These are phyloP conservation scores for Pisolithus marmoratus DNA, from an alignment of 768 basidiomycete species.

Conservation along the genomic window DNA sequence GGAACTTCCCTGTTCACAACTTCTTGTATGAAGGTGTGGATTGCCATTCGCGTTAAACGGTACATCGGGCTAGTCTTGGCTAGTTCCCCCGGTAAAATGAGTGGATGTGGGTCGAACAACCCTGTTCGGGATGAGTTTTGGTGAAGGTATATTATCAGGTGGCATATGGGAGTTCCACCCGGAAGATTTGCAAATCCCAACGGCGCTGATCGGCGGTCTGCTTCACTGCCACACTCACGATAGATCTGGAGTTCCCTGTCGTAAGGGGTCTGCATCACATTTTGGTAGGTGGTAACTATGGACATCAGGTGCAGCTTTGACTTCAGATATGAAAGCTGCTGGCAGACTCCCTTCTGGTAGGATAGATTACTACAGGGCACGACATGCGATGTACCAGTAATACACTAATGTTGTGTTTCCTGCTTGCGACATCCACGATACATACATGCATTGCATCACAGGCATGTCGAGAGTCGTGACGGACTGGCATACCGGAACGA, in stretches of 20 bases:
- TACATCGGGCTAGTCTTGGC: conserved; percentile 60
- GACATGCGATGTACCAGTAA: too few species aligned
- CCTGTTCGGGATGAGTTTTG: conserved; percentile 67
- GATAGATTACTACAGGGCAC: neutral
- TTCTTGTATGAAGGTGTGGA: too few species aligned
- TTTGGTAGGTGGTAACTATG: conserved; percentile 59
- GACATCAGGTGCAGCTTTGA: conserved; percentile 42
- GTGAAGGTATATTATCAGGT: conserved; percentile 23
- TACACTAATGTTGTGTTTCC: too few species aligned
- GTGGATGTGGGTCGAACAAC: conserved; percentile 64
- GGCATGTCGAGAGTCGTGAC: too few species aligned
- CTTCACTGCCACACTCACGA: conserved; percentile 37
- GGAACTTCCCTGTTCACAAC: conserved; percentile 16
- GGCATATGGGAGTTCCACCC: conserved; percentile 56
- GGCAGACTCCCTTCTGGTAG: neutral
- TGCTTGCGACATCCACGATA: too few species aligned
- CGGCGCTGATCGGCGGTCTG: neutral
- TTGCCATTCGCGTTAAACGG: too few species aligned
- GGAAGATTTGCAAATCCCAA: conserved; percentile 64
- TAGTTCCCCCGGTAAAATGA: conserved; percentile 60
- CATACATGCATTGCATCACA: too few species aligned
- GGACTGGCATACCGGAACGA: too few species aligned
- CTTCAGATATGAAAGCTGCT: neutral
- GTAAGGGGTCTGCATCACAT: too few species aligned
- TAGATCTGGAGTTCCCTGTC: conserved; percentile 50